Conservation (phyloP, 257 asterid species). For the Linderniella brevidens region DNA sequence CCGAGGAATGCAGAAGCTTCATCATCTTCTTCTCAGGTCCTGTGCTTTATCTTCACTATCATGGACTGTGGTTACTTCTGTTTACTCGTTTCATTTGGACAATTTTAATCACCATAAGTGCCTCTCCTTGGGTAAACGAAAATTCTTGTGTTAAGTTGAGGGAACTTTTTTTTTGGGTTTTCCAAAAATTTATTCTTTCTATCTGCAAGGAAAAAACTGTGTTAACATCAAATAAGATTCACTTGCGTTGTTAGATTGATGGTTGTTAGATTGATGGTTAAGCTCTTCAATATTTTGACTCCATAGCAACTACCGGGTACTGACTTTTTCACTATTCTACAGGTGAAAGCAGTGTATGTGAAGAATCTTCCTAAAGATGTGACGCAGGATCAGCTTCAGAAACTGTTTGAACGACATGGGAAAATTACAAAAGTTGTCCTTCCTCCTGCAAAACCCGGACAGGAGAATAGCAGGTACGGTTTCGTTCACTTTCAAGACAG, state of each 20-base stretch:
- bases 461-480: conserved; percentile 85
- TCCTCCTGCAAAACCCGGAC: conserved; percentile 97
- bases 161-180: too few relatives aligned
- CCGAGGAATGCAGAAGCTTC: conserved; percentile 77
- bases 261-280: too few relatives aligned
- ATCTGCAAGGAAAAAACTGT: too few relatives aligned
- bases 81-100: neutral
- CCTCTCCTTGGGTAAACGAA: too few relatives aligned
- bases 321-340: conserved; percentile 8
- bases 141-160: too few relatives aligned
- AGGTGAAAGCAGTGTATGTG: conserved; percentile 95
- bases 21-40: conserved; percentile 78
- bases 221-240: too few relatives aligned
- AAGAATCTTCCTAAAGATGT: conserved; percentile 79
- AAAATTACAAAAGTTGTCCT: conserved; percentile 74
- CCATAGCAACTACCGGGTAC: neutral
- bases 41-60: neutral
- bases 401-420: conserved; percentile 72
- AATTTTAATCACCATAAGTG: too few relatives aligned
- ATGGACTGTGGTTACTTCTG: neutral
- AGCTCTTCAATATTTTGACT: too few relatives aligned
- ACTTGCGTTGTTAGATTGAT: too few relatives aligned
- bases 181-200: too few relatives aligned
- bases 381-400: conserved; percentile 74
- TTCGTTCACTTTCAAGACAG: conserved; percentile 85